Conservation (phyloP, 495 filamentous ascomycete genomes). For the Aspergillus ostianus region DNA sequence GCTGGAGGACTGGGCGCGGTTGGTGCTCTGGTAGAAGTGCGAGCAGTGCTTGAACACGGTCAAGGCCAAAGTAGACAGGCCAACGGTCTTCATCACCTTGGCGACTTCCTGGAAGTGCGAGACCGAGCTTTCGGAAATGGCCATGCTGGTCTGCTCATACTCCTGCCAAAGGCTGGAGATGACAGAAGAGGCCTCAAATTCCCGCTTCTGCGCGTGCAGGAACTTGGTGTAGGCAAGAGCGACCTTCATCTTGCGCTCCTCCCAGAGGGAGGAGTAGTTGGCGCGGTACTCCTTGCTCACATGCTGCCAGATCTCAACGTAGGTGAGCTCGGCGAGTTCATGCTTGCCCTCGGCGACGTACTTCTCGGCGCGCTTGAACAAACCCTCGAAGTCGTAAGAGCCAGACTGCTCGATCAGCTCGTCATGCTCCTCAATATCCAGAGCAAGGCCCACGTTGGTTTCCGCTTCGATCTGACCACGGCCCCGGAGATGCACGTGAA, state of each 20-base stretch:
- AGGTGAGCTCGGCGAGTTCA: constrained; percentile 31
- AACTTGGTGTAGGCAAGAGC: constrained; percentile 35
- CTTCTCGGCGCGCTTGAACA: constrained; percentile 19
- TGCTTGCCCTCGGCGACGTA: constrained; percentile 26
- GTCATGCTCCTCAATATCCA: constrained; percentile 22
- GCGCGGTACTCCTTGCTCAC: constrained; percentile 29
- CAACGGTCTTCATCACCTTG: constrained; percentile 38
- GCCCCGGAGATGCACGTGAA: constrained; percentile 12
- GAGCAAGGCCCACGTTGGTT: constrained; percentile 14
- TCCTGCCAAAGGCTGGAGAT: constrained; percentile 41
- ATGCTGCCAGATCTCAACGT: constrained; percentile 41
- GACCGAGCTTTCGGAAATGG: constrained; percentile 28
- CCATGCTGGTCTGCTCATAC: constrained; percentile 25
- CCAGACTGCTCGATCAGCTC: constrained; percentile 12
- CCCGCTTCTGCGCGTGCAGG: constrained; percentile 33
- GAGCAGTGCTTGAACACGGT: constrained; percentile 37
- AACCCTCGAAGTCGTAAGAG: constrained; percentile 13
- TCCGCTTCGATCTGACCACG: constrained; percentile 11
- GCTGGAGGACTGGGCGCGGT: constrained; percentile 27
- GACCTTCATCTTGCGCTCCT: constrained; percentile 34
- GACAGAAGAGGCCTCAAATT: constrained; percentile 35
- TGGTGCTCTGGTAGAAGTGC: constrained; percentile 27
- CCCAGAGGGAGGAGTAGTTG: constrained; percentile 30
- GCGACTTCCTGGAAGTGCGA: constrained; percentile 35
- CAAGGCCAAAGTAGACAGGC: constrained; percentile 33